Base-by-base conservation (phyloP, 2,329 filamentous ascomycete genomes). In the Diaporthe capsici region DNA sequence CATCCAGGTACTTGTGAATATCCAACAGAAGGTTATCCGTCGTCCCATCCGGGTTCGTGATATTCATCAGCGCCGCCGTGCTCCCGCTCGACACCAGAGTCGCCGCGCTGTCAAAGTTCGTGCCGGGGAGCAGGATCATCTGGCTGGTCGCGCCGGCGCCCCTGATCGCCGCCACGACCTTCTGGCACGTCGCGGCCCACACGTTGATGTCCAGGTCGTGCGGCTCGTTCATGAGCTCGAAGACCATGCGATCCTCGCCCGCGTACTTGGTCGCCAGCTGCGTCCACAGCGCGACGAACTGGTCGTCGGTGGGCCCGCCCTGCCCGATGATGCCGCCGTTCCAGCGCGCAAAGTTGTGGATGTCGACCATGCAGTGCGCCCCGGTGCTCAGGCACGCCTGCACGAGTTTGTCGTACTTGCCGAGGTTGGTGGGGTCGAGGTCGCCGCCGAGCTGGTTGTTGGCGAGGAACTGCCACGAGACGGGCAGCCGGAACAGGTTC, bases 161-260 rank as follows among this genome's bases (percentile, higher is more conserved):
- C 47, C 92, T 89, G 78, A 94, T 93, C 2, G 91, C 92, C 0
- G 88, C 91, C 1, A 94, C 92, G 25, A 86, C 91, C 13, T 86
- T 86, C 80, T 94, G 92, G 72, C 90, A 89, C 0, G 89, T 90
- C 7, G 85, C 82, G 0, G 90, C 91, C 92, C 92, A 94, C 2
- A 84, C 83, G 34, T 79, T 76, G 78, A 82, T 82, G 79, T 92
- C 75, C 71, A 89, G 81, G 63, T 90, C 88, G 80, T 92, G 90
- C 5, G 92, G 92, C 83, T 91, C 92, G 82, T 93, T 94, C 91
- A 93, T 93, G 57, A 93, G 80, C 7, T 91, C 91, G 77, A 93
- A 92, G 6, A 88, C 85, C 55, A 93, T 83, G 75, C 88, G 90
- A 42, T 85, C 81, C 58, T 90, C 83, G 10, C 79, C 79, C 34